Base-by-base conservation (phyloP, 2,329 filamentous ascomycete species). In the Alternaria postmessia region DNA sequence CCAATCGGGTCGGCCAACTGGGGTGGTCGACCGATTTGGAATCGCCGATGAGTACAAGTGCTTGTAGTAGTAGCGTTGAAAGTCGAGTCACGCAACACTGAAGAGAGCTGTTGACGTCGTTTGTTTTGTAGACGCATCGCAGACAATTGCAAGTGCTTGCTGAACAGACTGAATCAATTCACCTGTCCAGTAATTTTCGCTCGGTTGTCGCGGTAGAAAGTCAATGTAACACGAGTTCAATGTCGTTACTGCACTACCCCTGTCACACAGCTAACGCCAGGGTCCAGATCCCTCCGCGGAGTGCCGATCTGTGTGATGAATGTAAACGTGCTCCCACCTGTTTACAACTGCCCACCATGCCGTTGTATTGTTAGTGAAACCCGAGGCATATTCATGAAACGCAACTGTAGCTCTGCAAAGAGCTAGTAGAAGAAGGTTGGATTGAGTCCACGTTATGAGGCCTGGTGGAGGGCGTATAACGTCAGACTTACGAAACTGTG, bases 271-370 rank as follows among this genome's bases (percentile, higher is more conserved):
- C 46, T 26, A 38, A 38, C 32, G 46, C 34, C 46, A 49, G 46
- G 46, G 46, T 49, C 46, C 34, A 24, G 46, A 49, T 49, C 30
- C 8, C 32, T 49, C 46, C 30, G 46, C 46, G 32, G 46, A 49
- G 46, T 14, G 46, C 46, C 46, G 32, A 49, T 49, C 46, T 38
- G 32, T 36, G 46, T 30, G 46, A 49, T 49, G 20, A 24, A 49
- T 49, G 46, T 49, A 49, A 49, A 38, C 30, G 30, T n/a, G 22
- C 32, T 14, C 20, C 41, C 36, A 46, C 20, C 28, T 54, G 18
- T 44, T 30, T 51, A 24, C 51, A 46, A 30, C 39, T 54, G 51
- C 41, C 24, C 30, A 41, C 20, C 22, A 54, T 46, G 39, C 30
- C 22, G 9, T 46, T 41, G 41, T 30, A 16, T 36, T 46, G 20